phyloP scores from a whole-genome alignment of 2,329 filamentous ascomycete species.

The Thelonectria olida region DNA sequence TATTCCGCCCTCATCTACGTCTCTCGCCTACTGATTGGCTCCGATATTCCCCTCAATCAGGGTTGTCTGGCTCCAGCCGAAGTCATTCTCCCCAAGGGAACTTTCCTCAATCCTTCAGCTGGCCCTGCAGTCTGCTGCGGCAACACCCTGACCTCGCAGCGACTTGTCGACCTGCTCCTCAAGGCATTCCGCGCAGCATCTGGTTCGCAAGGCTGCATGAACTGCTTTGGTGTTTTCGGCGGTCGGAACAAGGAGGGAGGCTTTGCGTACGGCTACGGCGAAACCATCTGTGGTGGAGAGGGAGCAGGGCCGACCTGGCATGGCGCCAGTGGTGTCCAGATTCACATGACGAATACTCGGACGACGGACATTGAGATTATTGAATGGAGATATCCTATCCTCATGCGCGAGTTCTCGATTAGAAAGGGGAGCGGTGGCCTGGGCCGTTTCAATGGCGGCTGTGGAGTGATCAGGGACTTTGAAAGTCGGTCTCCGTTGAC shows the following conservation, averaged over 20 bases:
- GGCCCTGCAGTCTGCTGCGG: conserved; percentile 42
- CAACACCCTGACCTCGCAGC: conserved; percentile 44
- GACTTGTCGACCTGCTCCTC: conserved; percentile 70
- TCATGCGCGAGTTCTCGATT: conserved; percentile 42
- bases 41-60: conserved; percentile 43
- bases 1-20: conserved; percentile 45
- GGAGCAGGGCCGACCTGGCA: conserved; percentile 41
- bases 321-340: conserved; percentile 40
- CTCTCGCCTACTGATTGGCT: conserved; percentile 38
- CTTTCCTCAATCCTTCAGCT: conserved; percentile 44
- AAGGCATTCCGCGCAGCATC: conserved; percentile 79
- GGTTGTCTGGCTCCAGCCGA: conserved; percentile 57
- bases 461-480: conserved; percentile 7
- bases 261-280: conserved; percentile 45
- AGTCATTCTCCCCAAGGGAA: conserved; percentile 33
- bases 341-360: conserved; percentile 48
- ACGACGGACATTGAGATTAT: conserved; percentile 46
- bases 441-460: conserved; percentile 72
- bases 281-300: conserved; percentile 43
- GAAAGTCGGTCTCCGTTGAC: conserved; percentile 44
- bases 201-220: conserved; percentile 78
- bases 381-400: conserved; percentile 42
- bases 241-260: conserved; percentile 18
- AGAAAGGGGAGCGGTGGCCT: conserved; percentile 57
- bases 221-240: conserved; percentile 82